Percentiles rank a stretch among this genome's conserved stretches.
Conservation (phyloP, 2,329 filamentous ascomycete species). For the Beauveria scarabaeidicola region DNA sequence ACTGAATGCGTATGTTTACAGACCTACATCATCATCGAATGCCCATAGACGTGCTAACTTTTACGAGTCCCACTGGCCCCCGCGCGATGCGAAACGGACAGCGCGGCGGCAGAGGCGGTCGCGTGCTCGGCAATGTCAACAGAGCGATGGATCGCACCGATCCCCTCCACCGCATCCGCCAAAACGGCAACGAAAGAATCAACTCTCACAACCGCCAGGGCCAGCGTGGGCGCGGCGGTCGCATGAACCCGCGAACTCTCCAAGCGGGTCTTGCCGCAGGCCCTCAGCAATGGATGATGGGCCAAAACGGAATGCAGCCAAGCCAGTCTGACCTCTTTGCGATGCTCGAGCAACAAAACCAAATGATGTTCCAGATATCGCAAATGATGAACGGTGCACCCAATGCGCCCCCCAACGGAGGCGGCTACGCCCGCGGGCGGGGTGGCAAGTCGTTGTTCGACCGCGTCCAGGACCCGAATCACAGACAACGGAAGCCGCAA, state of each 20-base stretch:
- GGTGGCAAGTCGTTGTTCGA: slow-evolving; percentile 63
- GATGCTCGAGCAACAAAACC: slow-evolving; percentile 82
- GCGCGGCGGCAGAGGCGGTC: slow-evolving; percentile 60
- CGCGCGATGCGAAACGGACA: slow-evolving; percentile 83
- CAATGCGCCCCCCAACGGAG: slow-evolving; percentile 37
- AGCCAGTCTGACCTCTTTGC: slow-evolving; percentile 53
- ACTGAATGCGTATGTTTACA: slow-evolving; percentile 48
- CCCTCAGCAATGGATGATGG: slow-evolving; percentile 40
- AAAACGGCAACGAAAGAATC: slow-evolving; percentile 68
- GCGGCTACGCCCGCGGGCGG: slow-evolving; percentile 34
- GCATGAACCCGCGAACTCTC: slow-evolving; percentile 44
- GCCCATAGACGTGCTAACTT: slow-evolving; percentile 29
- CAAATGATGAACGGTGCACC: slow-evolving; percentile 53
- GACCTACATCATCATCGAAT: not conserved
- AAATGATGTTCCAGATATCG: slow-evolving; percentile 72
- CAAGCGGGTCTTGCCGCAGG: slow-evolving; percentile 38
- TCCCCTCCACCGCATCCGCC: slow-evolving; percentile 69
- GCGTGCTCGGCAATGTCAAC: slow-evolving; percentile 77
- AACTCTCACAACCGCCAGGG: slow-evolving; percentile 65
- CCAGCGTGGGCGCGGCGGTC: slow-evolving; percentile 40
- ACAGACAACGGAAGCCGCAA: slow-evolving; percentile 39
- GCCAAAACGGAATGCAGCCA: slow-evolving; percentile 18
- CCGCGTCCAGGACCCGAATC: slow-evolving; percentile 51
- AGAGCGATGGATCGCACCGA: slow-evolving; percentile 77
- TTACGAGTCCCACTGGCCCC: slow-evolving; percentile 75